phyloP scores from a whole-genome alignment of 495 filamentous ascomycete species.

The Penicillium pulvis region DNA sequence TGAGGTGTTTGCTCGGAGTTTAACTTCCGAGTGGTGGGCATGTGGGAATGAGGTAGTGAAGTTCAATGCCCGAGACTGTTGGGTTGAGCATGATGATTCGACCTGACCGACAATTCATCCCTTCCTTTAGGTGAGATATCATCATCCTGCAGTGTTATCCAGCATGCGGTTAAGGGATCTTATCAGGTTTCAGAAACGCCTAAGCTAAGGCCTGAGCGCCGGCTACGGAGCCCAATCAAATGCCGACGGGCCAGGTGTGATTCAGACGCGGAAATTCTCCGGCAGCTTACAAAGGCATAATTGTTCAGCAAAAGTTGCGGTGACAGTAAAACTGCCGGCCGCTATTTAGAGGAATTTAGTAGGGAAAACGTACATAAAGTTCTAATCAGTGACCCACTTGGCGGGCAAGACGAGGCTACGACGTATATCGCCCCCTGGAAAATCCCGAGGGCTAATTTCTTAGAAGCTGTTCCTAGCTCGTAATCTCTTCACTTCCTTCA shows the following conservation, averaged over 20 bases:
- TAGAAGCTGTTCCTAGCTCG: background rate
- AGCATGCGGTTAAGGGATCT: background rate
- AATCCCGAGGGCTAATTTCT: background rate
- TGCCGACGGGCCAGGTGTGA: background rate
- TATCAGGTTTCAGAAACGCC: background rate
- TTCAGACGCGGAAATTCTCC: background rate
- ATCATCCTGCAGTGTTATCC: background rate
- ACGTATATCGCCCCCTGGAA: background rate
- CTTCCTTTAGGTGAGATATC: background rate
- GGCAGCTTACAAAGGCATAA: background rate
- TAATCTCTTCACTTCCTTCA: background rate
- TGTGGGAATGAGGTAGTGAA: conserved; percentile 87
- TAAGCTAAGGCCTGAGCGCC: background rate
- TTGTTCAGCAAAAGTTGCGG: background rate
- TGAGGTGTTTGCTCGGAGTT: conserved; percentile 85
- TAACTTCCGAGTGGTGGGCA: conserved; percentile 85
- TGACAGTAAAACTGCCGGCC: background rate
- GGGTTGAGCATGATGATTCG: conserved; percentile 42
- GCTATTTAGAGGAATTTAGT: no score
- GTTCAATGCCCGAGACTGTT: conserved; percentile 73
- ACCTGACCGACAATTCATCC: background rate
- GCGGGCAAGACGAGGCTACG: background rate
- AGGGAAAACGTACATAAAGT: no score
- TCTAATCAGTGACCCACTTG: no score
- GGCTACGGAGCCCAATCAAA: background rate